Evolutionary conservation across 768 basidiomycete species (phyloP).

Genomic region (Crepidotus variabilis): DNA sequence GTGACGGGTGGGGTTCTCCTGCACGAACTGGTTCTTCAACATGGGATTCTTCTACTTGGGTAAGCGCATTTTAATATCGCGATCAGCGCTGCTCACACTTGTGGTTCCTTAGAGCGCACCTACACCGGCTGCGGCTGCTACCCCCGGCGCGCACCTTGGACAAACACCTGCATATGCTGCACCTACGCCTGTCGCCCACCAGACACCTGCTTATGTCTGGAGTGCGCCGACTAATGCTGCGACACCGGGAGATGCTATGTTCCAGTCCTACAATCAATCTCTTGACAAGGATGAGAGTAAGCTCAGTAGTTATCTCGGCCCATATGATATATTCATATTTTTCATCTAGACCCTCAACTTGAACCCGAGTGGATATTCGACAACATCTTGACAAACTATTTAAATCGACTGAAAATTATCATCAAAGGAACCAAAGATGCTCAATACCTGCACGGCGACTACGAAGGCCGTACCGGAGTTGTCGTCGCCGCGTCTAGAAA

Average conservation of each 20-base stretch:
- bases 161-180: slow-evolving; percentile 32
- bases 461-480: slow-evolving; percentile 26
- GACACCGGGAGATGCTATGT: slow-evolving; percentile 29
- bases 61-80: slow-evolving; percentile 11
- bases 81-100: neutral
- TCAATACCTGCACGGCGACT: slow-evolving; percentile 34
- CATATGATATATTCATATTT: slow-evolving; percentile 2
- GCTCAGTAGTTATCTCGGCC: slow-evolving; percentile 1
- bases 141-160: slow-evolving; percentile 32
- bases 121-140: slow-evolving; percentile 46
- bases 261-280: slow-evolving; percentile 7
- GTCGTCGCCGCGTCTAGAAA: slow-evolving; percentile 28
- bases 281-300: slow-evolving; percentile 11
- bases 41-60: slow-evolving; percentile 21
- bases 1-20: slow-evolving; percentile 21
- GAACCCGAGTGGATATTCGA: slow-evolving; percentile 41
- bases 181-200: slow-evolving; percentile 29
- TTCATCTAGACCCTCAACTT: slow-evolving; percentile 20
- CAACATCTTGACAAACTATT: slow-evolving; percentile 21
- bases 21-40: slow-evolving; percentile 6
- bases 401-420: slow-evolving; percentile 35
- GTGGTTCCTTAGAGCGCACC: slow-evolving; percentile 39
- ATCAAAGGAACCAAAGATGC: slow-evolving; percentile 29
- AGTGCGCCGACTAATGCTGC: slow-evolving; percentile 23
- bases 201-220: slow-evolving; percentile 24